phyloP scores from a whole-genome alignment of 345 rosid genomes.

The Pugionium dolabratum region DNA sequence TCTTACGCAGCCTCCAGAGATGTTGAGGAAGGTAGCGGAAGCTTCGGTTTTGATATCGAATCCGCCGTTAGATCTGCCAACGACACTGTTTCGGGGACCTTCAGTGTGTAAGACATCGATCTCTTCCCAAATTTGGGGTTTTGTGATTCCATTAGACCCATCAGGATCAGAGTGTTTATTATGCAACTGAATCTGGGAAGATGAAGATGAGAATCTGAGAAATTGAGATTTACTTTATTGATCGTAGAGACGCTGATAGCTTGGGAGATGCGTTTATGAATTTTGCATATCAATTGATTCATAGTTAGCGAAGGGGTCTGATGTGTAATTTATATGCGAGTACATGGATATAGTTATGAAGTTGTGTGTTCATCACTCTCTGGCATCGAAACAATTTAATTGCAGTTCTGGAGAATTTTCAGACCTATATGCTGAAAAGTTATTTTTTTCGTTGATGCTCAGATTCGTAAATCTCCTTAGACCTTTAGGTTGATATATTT shows the following conservation, averaged over 20 bases:
- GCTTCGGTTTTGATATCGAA: conserved; percentile 72
- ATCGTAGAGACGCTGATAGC: background rate
- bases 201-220: conserved; percentile 22
- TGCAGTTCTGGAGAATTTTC: background rate
- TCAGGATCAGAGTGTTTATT: background rate
- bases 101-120: conserved; percentile 61
- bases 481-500: conserved; percentile 12
- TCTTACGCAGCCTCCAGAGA: conserved; percentile 64
- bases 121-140: conserved; percentile 3
- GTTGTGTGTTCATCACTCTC: conserved; percentile 15
- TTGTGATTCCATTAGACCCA: background rate
- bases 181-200: conserved; percentile 2
- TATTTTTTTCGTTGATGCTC: background rate
- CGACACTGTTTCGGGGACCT: conserved; percentile 76
- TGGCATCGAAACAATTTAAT: conserved; percentile 16
- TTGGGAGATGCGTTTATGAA: conserved; percentile 15
- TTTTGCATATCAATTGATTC: conserved; percentile 17
- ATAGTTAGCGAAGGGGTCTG: conserved; percentile 10
- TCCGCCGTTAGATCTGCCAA: conserved; percentile 81
- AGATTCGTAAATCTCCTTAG: background rate
- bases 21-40: conserved; percentile 45
- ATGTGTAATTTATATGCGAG: background rate
- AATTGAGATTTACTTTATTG: conserved; percentile 12
- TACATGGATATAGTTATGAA: conserved; percentile 14
- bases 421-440: background rate